These are phyloP conservation scores for Paecilomyces fulvus DNA, from an alignment of 2,329 filamentous ascomycete species.

Conservation along the genomic window DNA sequence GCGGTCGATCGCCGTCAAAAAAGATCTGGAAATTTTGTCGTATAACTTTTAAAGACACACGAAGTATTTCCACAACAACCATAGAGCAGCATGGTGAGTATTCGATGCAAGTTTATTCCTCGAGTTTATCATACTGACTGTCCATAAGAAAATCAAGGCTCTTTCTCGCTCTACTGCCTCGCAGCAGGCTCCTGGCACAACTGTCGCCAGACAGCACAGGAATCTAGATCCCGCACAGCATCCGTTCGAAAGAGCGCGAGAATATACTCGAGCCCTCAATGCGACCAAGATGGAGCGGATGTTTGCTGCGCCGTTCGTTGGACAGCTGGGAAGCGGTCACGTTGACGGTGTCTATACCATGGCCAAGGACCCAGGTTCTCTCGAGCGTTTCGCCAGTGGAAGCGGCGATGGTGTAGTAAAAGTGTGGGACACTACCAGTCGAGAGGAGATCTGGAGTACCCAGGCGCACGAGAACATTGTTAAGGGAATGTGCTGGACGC, in stretches of 20 bases:
- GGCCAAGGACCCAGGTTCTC: conserved; percentile 67
- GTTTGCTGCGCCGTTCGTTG: conserved; percentile 78
- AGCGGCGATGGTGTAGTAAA: conserved; percentile 91
- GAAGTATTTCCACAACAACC: conserved; percentile 1
- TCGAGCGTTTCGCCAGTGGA: conserved; percentile 70
- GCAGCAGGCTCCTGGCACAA: conserved; percentile 40
- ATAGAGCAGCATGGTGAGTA: conserved; percentile 10
- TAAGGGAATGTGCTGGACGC: conserved; percentile 83
- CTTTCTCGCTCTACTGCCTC: conserved; percentile 39
- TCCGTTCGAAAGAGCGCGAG: conserved; percentile 82
- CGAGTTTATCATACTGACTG: conserved; percentile 1
- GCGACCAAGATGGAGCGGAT: conserved; percentile 90
- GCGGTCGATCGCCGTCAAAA: not conserved
- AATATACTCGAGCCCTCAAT: conserved; percentile 71
- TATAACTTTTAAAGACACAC: not conserved
- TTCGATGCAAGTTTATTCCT: not conserved
- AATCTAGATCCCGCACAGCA: conserved; percentile 74
- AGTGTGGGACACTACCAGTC: conserved; percentile 72
- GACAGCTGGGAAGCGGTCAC: conserved; percentile 79
- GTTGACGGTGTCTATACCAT: conserved; percentile 83
- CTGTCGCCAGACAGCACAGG: conserved; percentile 37
- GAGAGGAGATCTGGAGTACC: conserved; percentile 66
- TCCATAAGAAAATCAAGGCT: conserved; percentile 48
- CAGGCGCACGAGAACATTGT: conserved; percentile 90
- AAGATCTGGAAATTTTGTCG: not conserved